Evolutionary conservation across 2,329 filamentous ascomycete genomes (phyloP).

Genomic region (Ceratocystis destructans): DNA sequence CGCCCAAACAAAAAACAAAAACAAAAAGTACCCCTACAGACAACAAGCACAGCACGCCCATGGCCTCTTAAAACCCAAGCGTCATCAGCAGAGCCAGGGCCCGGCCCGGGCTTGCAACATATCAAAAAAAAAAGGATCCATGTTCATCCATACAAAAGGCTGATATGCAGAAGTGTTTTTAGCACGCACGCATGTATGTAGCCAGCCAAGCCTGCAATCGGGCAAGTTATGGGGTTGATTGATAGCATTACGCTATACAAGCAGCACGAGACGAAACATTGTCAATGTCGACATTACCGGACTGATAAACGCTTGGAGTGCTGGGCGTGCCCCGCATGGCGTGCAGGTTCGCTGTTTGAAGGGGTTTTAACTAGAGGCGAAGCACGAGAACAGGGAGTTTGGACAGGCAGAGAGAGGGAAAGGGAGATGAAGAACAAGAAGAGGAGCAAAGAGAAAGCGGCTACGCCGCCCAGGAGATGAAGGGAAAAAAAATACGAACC

Average conservation of each 20-base stretch:
- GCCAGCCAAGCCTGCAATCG: no score
- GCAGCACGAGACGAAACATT: conserved; percentile 2
- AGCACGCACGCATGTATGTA: neutral
- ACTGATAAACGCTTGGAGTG: neutral
- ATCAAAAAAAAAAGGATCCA: conserved; percentile 8
- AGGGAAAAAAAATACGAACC: neutral
- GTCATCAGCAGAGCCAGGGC: neutral
- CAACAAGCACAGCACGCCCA: neutral
- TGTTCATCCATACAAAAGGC: conserved; percentile 4
- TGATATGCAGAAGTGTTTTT: conserved; percentile 1
- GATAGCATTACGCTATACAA: neutral
- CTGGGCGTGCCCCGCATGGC: neutral
- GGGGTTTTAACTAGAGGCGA: neutral
- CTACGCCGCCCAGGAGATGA: neutral
- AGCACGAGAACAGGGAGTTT: neutral
- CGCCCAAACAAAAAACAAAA: neutral
- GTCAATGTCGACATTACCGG: conserved; percentile 4
- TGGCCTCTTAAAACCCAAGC: neutral
- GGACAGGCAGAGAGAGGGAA: neutral
- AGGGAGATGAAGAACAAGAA: neutral
- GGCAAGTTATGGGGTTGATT: no score
- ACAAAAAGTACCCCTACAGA: neutral
- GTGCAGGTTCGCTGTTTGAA: neutral
- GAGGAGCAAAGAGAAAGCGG: neutral
- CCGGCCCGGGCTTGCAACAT: neutral